phyloP scores from a whole-genome alignment of 2,329 filamentous ascomycete species.

The Microsporum canis region DNA sequence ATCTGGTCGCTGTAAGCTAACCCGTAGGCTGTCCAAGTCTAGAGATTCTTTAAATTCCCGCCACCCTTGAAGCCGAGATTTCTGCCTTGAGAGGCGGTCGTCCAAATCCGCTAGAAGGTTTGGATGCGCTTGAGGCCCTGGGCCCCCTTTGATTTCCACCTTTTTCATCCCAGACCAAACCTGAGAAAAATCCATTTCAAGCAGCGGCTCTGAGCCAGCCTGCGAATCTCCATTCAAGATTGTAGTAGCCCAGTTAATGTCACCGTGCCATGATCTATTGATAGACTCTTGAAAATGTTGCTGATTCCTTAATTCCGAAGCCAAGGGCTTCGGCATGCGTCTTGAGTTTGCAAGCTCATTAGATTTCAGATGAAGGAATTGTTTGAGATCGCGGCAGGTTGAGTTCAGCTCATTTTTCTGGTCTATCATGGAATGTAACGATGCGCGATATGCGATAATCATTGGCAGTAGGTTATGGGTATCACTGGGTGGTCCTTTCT shows the following conservation, averaged over 20 bases:
- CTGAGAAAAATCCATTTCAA: slow-evolving; percentile 55
- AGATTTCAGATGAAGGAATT: slow-evolving; percentile 54
- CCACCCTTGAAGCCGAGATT: slow-evolving; percentile 60
- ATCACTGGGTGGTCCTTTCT: slow-evolving; percentile 22
- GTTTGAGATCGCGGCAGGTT: slow-evolving; percentile 53
- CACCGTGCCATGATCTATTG: slow-evolving; percentile 65
- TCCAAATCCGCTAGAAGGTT: slow-evolving; percentile 58
- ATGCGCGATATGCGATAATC: slow-evolving; percentile 60
- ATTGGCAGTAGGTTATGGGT: slow-evolving; percentile 47
- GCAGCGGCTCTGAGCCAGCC: slow-evolving; percentile 48
- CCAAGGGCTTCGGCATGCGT: slow-evolving; percentile 13
- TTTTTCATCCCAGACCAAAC: slow-evolving; percentile 59
- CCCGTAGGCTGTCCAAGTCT: background rate
- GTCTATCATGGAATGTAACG: slow-evolving; percentile 48
- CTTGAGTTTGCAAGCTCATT: slow-evolving; percentile 36
- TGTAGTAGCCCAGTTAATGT: slow-evolving; percentile 60
- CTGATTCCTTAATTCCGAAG: slow-evolving; percentile 9
- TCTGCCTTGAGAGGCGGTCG: slow-evolving; percentile 53
- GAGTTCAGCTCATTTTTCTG: slow-evolving; percentile 49
- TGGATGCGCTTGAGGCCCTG: slow-evolving; percentile 15
- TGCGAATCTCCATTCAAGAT: slow-evolving; percentile 56
- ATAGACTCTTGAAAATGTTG: slow-evolving; percentile 46
- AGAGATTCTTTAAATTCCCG: slow-evolving; percentile 47
- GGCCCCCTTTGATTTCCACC: slow-evolving; percentile 39
- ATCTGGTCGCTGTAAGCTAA: background rate